Base-by-base conservation (phyloP, 129 eudicot genomes). In the Ambrosia trifida region DNA sequence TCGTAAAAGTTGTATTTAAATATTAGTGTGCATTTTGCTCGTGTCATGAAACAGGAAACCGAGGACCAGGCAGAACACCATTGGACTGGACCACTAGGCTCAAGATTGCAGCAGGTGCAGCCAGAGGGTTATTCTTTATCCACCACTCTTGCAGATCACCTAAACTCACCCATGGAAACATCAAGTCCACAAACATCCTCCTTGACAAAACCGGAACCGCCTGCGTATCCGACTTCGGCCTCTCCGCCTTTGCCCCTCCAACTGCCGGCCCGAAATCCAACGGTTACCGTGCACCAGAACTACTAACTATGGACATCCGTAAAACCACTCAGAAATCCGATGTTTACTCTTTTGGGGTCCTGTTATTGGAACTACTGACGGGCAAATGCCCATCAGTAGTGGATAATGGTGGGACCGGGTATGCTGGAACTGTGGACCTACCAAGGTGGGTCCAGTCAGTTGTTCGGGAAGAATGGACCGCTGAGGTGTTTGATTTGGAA, bases 21-120 rank as follows among this genome's bases (percentile, higher is more conserved):
- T n/a, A n/a, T n/a, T 24, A 24, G 28, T 24, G 28, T 31, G 17
- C 10, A 7, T 54, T 11, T 65, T 57, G 4, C 28, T 57, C 8
- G 0, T 60, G 70, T 77, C 41, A 59, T 62, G 36, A 46, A 76
- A 47, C 75, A 85, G 90, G 85, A 51, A 85, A 85, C 62, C 78
- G 87, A 32, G 87, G 90, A 65, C 85, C 90, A 5, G 87, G 87
- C 31, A 80, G 87, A 71, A 80, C 85, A 71, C 87, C 90, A 16
- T 51, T 85, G 49, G 90, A 83, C 64, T 85, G 90, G 90, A 77
- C 79, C 61, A 85, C 83, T 56, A 85, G 90, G 80, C 66, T 85
- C 18, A 85, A 73, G 53, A 28, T 79, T 13, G 87, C 87, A 19
- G 78, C 77, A 73, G 87, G 83, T 56, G 78, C 87, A 68, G 87